phyloP scores from a whole-genome alignment of 768 basidiomycete genomes.

The Boletales sp. region DNA sequence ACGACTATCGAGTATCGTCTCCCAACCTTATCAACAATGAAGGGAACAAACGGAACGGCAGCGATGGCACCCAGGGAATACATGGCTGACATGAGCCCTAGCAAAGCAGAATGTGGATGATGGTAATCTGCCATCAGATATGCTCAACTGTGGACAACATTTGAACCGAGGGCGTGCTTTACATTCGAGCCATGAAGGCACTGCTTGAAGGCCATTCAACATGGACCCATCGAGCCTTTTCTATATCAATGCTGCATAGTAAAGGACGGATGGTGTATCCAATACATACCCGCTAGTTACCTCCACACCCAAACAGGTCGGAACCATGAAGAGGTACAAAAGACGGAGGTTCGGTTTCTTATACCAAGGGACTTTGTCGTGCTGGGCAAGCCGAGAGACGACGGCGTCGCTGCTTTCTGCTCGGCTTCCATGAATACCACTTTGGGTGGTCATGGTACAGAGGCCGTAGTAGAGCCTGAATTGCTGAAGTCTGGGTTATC shows the following conservation, averaged over 20 bases:
- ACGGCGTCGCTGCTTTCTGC: background rate
- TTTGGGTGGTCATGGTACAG: too few relatives aligned
- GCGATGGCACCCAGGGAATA: constrained; percentile 52
- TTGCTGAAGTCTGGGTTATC: too few relatives aligned
- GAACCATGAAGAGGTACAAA: constrained; percentile 55
- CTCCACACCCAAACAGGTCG: constrained; percentile 27
- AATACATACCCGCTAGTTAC: constrained; percentile 15
- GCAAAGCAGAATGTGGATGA: constrained; percentile 46
- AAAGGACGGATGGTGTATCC: background rate
- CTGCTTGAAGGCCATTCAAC: constrained; percentile 61
- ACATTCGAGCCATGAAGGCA: constrained; percentile 54
- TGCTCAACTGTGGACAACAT: background rate
- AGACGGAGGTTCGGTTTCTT: constrained; percentile 53
- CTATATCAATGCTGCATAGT: background rate
- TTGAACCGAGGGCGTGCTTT: constrained; percentile 6
- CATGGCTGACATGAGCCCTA: constrained; percentile 57
- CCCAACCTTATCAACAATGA: background rate
- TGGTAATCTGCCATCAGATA: constrained; percentile 41
- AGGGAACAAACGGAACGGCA: background rate
- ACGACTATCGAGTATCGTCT: background rate
- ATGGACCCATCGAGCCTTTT: constrained; percentile 41
- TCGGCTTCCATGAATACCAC: too few relatives aligned
- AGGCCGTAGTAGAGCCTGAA: too few relatives aligned
- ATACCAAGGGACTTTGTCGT: constrained; percentile 45
- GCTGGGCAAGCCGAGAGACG: constrained; percentile 19